Percentiles rank a stretch among this genome's conserved stretches.
phyloP scores from a whole-genome alignment of 257 asterid genomes.

The Solanum chiquidenum region DNA sequence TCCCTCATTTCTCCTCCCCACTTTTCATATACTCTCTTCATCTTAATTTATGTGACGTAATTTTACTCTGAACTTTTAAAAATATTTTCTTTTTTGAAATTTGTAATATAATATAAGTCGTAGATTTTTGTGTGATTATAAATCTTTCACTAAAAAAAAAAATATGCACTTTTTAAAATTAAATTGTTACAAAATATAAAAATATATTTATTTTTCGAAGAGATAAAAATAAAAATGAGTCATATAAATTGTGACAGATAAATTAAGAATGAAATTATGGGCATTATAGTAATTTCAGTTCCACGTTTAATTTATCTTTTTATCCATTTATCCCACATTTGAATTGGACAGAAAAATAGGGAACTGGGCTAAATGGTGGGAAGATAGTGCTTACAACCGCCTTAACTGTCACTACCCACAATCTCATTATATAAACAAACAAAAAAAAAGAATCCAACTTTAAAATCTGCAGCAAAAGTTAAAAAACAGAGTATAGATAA shows the following conservation, averaged over 20 bases:
- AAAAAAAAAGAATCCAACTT: background rate
- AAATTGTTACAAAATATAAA: background rate
- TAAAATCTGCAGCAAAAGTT: background rate
- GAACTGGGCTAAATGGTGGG: constrained; percentile 42
- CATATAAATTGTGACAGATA: background rate
- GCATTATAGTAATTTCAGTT: background rate
- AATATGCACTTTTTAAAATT: too few species aligned
- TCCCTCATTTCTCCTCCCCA: background rate
- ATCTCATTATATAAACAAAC: background rate
- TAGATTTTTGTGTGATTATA: fast-evolving
- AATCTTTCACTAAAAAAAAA: too few species aligned
- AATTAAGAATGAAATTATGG: background rate
- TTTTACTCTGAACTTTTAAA: too few species aligned
- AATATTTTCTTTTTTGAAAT: too few species aligned
- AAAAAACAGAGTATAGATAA: background rate
- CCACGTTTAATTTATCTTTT: background rate
- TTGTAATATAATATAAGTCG: too few species aligned
- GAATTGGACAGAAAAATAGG: constrained; percentile 10
- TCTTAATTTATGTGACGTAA: too few species aligned
- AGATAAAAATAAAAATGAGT: too few species aligned
- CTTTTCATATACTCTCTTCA: fast-evolving
- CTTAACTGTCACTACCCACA: constrained; percentile 51
- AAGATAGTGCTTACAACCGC: constrained; percentile 46
- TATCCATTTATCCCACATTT: background rate
- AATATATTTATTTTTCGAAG: fast-evolving